Evolutionary conservation across 805 yeast species (phyloP).

Genomic region (Suhomyces sp.): DNA sequence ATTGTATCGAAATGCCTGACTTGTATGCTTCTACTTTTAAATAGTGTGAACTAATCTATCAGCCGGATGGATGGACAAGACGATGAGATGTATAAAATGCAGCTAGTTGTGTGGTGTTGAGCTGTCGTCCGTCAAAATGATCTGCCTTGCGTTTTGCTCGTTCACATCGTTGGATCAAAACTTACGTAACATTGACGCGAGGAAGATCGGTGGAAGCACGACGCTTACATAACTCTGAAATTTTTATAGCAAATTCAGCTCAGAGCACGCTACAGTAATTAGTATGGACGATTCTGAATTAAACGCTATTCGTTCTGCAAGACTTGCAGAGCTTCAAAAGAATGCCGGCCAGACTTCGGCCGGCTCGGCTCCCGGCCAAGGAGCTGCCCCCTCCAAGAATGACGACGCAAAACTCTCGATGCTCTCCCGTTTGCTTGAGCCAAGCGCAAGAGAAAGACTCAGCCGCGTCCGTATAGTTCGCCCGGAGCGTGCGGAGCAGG

Average conservation of each 20-base stretch:
- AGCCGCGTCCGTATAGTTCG: constrained; percentile 84
- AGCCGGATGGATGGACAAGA: not conserved
- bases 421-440: constrained; percentile 70
- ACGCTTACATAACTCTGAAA: not conserved
- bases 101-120: not conserved
- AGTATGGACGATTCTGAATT: constrained; percentile 83
- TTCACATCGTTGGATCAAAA: not conserved
- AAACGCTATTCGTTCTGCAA: constrained; percentile 89
- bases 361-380: constrained; percentile 1
- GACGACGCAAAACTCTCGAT: constrained; percentile 42
- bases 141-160: not conserved
- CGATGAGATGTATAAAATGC: not conserved
- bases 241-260: not conserved
- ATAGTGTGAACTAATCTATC: not conserved
- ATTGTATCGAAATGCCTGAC: not conserved
- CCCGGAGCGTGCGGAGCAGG: constrained; percentile 87
- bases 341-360: constrained; percentile 51
- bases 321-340: constrained; percentile 77
- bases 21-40: not conserved
- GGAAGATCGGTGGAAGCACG: not conserved
- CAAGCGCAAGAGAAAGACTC: constrained; percentile 83
- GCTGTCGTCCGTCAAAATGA: not conserved
- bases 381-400: constrained; percentile 14
- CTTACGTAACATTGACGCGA: not conserved
- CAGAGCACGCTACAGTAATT: not conserved